These are phyloP conservation scores for Ensete ventricosum DNA, from an alignment of 176 grass and related monocot genomes.

Conservation along the genomic window DNA sequence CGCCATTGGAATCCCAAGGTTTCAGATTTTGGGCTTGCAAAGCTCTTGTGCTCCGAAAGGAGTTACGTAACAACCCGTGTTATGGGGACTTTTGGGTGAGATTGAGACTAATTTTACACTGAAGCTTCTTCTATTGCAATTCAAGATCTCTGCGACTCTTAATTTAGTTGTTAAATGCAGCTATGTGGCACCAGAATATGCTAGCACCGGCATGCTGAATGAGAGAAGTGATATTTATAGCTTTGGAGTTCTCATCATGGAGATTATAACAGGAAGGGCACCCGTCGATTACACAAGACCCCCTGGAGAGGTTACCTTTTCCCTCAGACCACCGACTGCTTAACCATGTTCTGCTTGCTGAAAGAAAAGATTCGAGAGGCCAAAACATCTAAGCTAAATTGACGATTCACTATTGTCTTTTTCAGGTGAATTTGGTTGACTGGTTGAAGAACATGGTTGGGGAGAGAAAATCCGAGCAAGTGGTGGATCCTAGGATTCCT, in stretches of 20 bases:
- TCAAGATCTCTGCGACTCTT: background rate
- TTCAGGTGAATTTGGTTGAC: constrained; percentile 73
- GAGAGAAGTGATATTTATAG: constrained; percentile 93
- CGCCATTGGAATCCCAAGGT: constrained; percentile 71
- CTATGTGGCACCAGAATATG: constrained; percentile 89
- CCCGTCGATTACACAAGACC: constrained; percentile 83
- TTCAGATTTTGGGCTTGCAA: constrained; percentile 85
- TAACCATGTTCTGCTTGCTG: background rate
- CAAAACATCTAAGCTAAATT: background rate
- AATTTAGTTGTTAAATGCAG: constrained; percentile 25
- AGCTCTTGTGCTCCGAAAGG: constrained; percentile 64
- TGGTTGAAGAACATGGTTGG: constrained; percentile 93
- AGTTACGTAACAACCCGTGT: constrained; percentile 70
- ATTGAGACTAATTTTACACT: background rate
- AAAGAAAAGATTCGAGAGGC: background rate
- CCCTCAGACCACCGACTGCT: background rate
- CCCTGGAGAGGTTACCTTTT: constrained; percentile 39
- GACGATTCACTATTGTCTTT: background rate
- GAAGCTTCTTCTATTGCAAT: background rate
- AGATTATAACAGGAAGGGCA: constrained; percentile 70
- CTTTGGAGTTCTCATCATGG: constrained; percentile 92
- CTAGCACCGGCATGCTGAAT: constrained; percentile 74
- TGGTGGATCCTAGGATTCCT: constrained; percentile 67
- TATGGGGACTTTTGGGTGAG: constrained; percentile 93
- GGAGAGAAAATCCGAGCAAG: constrained; percentile 60